Evolutionary conservation across 2,329 filamentous ascomycete genomes (phyloP), one percentile per base, ranked within the genome.

Genomic region (Aspergillus awamori): DNA sequence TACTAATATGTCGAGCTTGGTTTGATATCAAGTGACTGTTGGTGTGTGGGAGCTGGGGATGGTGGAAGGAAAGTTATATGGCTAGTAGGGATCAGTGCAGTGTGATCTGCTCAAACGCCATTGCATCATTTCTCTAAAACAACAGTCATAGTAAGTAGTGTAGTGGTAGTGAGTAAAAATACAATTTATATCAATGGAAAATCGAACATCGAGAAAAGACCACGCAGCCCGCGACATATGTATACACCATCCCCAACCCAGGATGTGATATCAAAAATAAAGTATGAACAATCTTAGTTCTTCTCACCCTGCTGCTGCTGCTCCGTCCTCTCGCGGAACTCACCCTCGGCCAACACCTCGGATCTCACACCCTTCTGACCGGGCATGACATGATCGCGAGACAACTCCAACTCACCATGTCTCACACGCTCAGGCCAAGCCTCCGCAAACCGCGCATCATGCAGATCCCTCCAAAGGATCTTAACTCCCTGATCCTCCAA

Each of bases 401-500:
- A 73, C 28, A 70, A 70, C 39, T 76, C 72, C 63, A 82, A 64
- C 57, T 76, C 72, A 57, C 76, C 79, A 62, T 82, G 80, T 6
- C 72, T 66, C 49, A 82, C 79, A 28, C 66, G 72, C n/a, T 70
- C 67, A 10, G 79, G 78, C 80, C 80, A 82, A 5, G 67, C 58
- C 59, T 74, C 66, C 7, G 80, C 80, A 61, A 69, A 75, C 39
- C 73, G 72, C 28, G 79, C 78, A 68, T 81, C 77, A 53, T 79
- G 73, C 33, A 80, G 47, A 67, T 82, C 78, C 15, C 72, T 74
- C 80, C 80, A 82, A 58, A 78, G 73, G 39, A 82, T 74, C 67
- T 79, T 79, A 30, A 82, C 76, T n/a, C 72, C 64, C 11, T 69
- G 22, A 4, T 20, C 63, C n/a, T 65, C 57, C 55, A 74, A 53